phyloP scores from a whole-genome alignment of 1,284 basidiomycete genomes.

The Fomitopsis betulina region DNA sequence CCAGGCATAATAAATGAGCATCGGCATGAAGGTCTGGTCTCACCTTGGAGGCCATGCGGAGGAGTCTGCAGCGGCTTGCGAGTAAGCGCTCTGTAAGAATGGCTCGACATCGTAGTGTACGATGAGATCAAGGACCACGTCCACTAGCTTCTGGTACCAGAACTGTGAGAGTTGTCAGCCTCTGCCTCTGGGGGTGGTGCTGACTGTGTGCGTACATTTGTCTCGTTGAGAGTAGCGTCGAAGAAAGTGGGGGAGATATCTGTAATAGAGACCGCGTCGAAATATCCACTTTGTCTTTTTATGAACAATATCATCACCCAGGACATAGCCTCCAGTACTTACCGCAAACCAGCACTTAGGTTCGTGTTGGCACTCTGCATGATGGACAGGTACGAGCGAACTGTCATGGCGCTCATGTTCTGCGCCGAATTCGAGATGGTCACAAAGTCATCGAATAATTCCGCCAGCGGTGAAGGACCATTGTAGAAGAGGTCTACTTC shows the following conservation, averaged over 20 bases:
- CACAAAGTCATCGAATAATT: slow-evolving; percentile 40
- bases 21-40: slow-evolving; percentile 33
- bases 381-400: slow-evolving; percentile 32
- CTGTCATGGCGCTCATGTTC: slow-evolving; percentile 24
- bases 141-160: slow-evolving; percentile 21
- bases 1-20: slow-evolving; percentile 49
- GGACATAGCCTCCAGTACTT: slow-evolving; percentile 2
- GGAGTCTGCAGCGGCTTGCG: slow-evolving; percentile 27
- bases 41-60: slow-evolving; percentile 48
- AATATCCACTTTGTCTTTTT: slow-evolving; percentile 32
- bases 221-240: slow-evolving; percentile 45
- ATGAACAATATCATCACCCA: neutral
- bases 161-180: slow-evolving; percentile 13
- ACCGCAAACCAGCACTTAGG: slow-evolving; percentile 37
- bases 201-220: slow-evolving; percentile 30
- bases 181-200: neutral
- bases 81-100: slow-evolving; percentile 43
- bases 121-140: slow-evolving; percentile 18
- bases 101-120: slow-evolving; percentile 52
- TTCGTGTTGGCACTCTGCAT: slow-evolving; percentile 39
- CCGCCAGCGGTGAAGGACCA: slow-evolving; percentile 32
- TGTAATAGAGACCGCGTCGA: slow-evolving; percentile 45
- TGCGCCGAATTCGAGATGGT: slow-evolving; percentile 27
- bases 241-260: slow-evolving; percentile 37
- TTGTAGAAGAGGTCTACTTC: slow-evolving; percentile 37